phyloP scores from a whole-genome alignment of 805 yeast genomes.

The Saccharomycopsis schoenii region DNA sequence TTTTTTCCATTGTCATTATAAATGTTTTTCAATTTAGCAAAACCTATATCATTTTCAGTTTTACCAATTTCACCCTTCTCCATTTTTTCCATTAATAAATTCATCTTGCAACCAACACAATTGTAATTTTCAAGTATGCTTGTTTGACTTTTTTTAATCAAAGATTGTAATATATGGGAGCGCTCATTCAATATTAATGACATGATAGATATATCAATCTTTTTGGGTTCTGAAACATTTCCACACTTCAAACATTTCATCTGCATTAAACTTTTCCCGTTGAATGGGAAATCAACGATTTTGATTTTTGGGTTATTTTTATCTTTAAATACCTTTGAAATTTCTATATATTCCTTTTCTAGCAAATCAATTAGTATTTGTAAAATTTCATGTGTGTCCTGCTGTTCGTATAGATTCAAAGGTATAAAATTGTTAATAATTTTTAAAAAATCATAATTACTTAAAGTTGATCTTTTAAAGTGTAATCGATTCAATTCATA shows the following conservation, averaged over 20 bases:
- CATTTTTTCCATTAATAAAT: not conserved
- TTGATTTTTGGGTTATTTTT: not conserved
- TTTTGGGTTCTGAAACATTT: not conserved
- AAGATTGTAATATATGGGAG: not conserved
- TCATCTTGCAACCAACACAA: not conserved
- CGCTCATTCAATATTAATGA: not conserved
- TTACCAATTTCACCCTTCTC: not conserved
- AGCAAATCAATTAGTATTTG: slow-evolving; percentile 74
- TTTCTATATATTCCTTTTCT: slow-evolving; percentile 46
- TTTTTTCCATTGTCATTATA: not conserved
- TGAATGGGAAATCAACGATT: not conserved
- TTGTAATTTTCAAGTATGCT: not conserved
- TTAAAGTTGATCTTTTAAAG: slow-evolving; percentile 39
- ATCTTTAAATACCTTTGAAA: slow-evolving; percentile 20
- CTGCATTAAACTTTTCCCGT: not conserved
- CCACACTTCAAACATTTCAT: not conserved
- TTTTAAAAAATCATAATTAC: slow-evolving; percentile 73
- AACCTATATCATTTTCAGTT: not conserved
- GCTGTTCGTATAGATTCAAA: slow-evolving; percentile 51
- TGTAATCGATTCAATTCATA: slow-evolving; percentile 55
- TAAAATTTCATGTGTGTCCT: slow-evolving; percentile 90
- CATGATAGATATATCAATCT: not conserved
- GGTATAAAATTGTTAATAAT: slow-evolving; percentile 29
- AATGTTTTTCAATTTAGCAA: not conserved
- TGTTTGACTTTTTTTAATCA: not conserved